Conservation (phyloP, 2,329 filamentous ascomycete species). For the Colletotrichum somersetense region DNA sequence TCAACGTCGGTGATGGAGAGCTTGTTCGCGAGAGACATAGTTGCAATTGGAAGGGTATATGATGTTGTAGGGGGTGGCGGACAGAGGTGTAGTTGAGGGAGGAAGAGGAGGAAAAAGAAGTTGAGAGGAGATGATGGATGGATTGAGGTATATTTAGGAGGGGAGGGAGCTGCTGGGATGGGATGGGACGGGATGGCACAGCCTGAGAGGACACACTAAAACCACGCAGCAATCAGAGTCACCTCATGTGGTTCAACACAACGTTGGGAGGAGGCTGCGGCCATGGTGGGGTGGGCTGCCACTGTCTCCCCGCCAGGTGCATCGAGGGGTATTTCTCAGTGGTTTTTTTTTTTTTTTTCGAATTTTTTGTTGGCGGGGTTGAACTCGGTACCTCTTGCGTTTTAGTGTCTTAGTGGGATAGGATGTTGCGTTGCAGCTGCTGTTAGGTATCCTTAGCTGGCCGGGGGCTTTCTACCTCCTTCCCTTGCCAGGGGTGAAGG, state of each 20-base stretch:
- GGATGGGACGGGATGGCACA: slow-evolving; percentile 31
- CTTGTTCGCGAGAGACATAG: slow-evolving; percentile 99
- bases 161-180: slow-evolving; percentile 39
- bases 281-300: slow-evolving; percentile 34
- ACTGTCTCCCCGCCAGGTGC: slow-evolving; percentile 1
- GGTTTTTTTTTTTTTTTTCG: slow-evolving; percentile 19
- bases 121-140: slow-evolving; percentile 33
- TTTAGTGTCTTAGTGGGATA: slow-evolving; percentile 35
- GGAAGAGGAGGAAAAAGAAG: slow-evolving; percentile 42
- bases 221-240: slow-evolving; percentile 32
- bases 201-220: slow-evolving; percentile 31
- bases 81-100: slow-evolving; percentile 43
- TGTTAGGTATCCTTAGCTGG: slow-evolving; percentile 5
- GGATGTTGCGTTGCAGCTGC: neutral
- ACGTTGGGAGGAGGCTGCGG: slow-evolving; percentile 35
- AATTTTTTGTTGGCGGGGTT: slow-evolving; percentile 45
- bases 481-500: neutral
- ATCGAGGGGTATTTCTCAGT: slow-evolving; percentile 17
- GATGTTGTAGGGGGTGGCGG: slow-evolving; percentile 28
- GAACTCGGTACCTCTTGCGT: slow-evolving; percentile 15
- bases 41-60: slow-evolving; percentile 49
- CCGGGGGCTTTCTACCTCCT: neutral
- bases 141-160: slow-evolving; percentile 41
- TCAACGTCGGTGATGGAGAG: slow-evolving; percentile 96
- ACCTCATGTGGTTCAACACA: slow-evolving; percentile 39